Base-by-base conservation (phyloP, 2,329 filamentous ascomycete species). In the Elsinoe ampelina region DNA sequence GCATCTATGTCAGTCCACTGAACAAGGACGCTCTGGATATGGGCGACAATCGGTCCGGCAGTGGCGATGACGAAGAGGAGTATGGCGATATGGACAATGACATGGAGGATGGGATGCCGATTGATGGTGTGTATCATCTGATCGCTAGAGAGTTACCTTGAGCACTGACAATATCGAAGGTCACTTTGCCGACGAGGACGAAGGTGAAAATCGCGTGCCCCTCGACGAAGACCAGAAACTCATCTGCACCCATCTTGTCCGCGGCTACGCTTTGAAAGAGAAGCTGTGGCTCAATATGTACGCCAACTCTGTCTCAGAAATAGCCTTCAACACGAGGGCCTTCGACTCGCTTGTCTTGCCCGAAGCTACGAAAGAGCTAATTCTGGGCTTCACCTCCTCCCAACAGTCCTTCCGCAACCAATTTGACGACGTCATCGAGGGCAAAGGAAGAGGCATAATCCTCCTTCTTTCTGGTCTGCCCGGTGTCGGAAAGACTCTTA, bases 401-500 rank as follows among this genome's bases (percentile, higher is more conserved):
- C 74, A 77, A 54, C 69, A 69, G 22, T 63, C 66, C 39, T 67
- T 72, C 35, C 62, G 66, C 15, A 68, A 68, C 26, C 54, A 61
- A 8, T 77, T 78, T 60, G 75, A 78, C 62, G 76, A 80, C 60
- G 67, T 79, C 15, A 74, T 80, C 22, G 69, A 73, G 26, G 77
- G 76, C 30, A 80, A 80, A 61, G 78, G 78, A 11, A 70, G 71
- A 13, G 77, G 78, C 8, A 72, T 79, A 55, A 77, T 80, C 56
- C 68, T 80, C 57, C 69, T 80, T 3, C 70, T 80, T 1, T 72
- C 69, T 43, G 78, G 77, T 1, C 74, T 74, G 0, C 77, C 78
- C 0, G 78, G 78, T 2, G 75, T 79, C 1, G 78, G 78, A 12
- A 81, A 81, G 66, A 81, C 78, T 0, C 63, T 77, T 20, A 78